phyloP scores from a whole-genome alignment of 306 rosid genomes.

The Cucurbita argyrosperma region DNA sequence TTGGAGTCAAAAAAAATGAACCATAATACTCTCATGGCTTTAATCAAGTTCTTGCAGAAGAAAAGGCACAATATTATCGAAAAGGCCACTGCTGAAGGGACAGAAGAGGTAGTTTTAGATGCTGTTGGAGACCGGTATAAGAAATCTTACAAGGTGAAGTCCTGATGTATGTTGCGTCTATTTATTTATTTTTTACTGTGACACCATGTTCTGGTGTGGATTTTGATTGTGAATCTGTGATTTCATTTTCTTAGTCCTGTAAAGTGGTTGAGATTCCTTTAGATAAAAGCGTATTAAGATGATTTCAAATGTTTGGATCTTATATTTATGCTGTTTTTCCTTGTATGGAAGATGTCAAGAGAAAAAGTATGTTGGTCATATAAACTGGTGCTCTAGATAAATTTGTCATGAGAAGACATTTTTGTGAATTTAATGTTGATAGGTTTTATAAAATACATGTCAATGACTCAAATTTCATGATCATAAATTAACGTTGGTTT shows the following conservation, averaged over 20 bases:
- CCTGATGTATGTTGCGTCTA: not conserved
- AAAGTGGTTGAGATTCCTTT: not conserved
- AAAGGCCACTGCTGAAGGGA: conserved; percentile 95
- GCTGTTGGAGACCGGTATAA: conserved; percentile 80
- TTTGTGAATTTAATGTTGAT: not conserved
- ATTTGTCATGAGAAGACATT: not conserved
- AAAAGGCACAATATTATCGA: conserved; percentile 64
- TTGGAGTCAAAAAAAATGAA: conserved; percentile 76
- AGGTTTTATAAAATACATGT: not conserved
- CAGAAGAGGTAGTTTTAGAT: conserved; percentile 88
- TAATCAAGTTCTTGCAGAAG: conserved; percentile 81
- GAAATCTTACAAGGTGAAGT: conserved; percentile 67
- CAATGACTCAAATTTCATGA: not conserved
- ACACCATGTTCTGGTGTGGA: not conserved
- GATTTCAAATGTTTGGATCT: not conserved
- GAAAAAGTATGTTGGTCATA: not conserved
- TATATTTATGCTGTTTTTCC: not conserved
- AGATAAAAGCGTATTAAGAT: not conserved
- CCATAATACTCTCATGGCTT: conserved; percentile 97
- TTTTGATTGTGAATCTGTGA: not conserved
- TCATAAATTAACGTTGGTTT: conserved; percentile 11
- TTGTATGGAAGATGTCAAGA: not conserved
- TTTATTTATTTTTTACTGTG: not conserved
- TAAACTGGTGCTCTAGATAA: not conserved
- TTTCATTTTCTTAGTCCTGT: not conserved